A percentile compares a stretch with the other conserved stretches of the same genome.
phyloP scores from a whole-genome alignment of 352 stramenopile species.

The Globisporangium camurandrum region DNA sequence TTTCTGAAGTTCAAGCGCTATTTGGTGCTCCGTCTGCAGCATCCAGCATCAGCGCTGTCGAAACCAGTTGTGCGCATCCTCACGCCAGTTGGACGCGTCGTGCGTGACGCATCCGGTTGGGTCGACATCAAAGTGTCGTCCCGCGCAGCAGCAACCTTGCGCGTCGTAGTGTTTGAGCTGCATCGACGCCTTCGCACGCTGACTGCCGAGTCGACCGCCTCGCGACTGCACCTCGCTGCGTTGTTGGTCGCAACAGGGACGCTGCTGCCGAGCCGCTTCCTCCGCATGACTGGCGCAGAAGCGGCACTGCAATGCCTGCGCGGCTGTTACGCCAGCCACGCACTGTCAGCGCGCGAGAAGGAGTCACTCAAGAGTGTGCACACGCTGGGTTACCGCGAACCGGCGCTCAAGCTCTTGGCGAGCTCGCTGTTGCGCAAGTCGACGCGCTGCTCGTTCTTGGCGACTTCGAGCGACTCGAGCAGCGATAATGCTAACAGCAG shows the following conservation, averaged over 20 bases:
- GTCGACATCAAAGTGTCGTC: slow-evolving; percentile 16
- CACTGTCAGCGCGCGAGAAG: slow-evolving; percentile 21
- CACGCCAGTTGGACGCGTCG: slow-evolving; percentile 23
- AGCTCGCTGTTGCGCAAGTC: slow-evolving; percentile 21
- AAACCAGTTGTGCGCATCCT: slow-evolving; percentile 20
- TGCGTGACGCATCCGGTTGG: slow-evolving; percentile 3
- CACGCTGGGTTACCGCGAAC: slow-evolving; percentile 27
- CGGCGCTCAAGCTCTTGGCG: slow-evolving; percentile 29
- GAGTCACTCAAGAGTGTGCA: slow-evolving; percentile 17
- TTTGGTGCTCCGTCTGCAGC: slow-evolving; percentile 19
- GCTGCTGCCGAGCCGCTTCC: slow-evolving; percentile 18
- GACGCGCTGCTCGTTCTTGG: slow-evolving; percentile 26
- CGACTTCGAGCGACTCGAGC: slow-evolving; percentile 4
- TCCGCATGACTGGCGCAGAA: slow-evolving; percentile 43
- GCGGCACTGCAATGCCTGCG: slow-evolving; percentile 31
- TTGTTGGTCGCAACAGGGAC: slow-evolving; percentile 23
- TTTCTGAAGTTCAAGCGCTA: slow-evolving; percentile 33
- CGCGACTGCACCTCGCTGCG: slow-evolving; percentile 29
- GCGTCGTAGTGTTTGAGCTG: slow-evolving; percentile 20
- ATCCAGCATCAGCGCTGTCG: slow-evolving; percentile 9
- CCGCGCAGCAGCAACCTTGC: slow-evolving; percentile 10
- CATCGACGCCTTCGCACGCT: slow-evolving; percentile 27
- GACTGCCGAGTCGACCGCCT: slow-evolving; percentile 25
- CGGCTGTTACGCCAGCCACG: slow-evolving; percentile 25
- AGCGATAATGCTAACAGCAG: too few relatives aligned